Evolutionary conservation across 2,329 filamentous ascomycete species (phyloP).

Genomic region (Botrytis paeoniae): DNA sequence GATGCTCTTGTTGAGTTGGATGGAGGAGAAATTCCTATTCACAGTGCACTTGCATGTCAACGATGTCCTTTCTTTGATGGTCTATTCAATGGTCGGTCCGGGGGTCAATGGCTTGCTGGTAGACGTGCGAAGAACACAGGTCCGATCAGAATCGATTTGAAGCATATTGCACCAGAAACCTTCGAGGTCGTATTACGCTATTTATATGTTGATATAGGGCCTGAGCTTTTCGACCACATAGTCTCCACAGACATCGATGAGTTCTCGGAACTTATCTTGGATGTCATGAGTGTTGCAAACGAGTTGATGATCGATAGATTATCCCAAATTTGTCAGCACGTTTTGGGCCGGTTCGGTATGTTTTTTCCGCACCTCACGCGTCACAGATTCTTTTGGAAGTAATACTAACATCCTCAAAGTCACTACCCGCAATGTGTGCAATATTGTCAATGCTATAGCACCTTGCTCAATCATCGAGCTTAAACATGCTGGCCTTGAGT

Average conservation of each 20-base stretch:
- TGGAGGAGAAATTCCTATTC: conserved; percentile 67
- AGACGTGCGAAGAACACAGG: conserved; percentile 55
- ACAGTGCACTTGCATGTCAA: conserved; percentile 76
- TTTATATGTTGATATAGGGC: conserved; percentile 79
- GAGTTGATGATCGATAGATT: conserved; percentile 93
- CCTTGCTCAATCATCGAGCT: conserved; percentile 81
- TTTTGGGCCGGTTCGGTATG: conserved; percentile 74
- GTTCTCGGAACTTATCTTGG: conserved; percentile 84
- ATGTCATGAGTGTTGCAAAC: conserved; percentile 85
- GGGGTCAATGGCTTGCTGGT: conserved; percentile 76
- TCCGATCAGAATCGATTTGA: conserved; percentile 71
- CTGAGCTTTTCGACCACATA: conserved; percentile 77
- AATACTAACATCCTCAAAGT: conserved; percentile 45
- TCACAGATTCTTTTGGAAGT: not conserved
- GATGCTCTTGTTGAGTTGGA: conserved; percentile 79
- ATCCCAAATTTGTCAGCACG: conserved; percentile 81
- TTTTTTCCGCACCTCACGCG: conserved; percentile 15
- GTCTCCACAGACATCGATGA: conserved; percentile 71
- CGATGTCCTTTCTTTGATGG: conserved; percentile 91
- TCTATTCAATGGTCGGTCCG: conserved; percentile 83
- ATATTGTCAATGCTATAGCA: conserved; percentile 80
- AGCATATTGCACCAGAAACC: conserved; percentile 69
- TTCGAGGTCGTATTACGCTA: conserved; percentile 78
- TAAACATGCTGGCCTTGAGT: conserved; percentile 84
- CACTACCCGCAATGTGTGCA: conserved; percentile 81